Base-by-base conservation (phyloP, 1,139 yeast species). In the Blastobotrys capitulatus region DNA sequence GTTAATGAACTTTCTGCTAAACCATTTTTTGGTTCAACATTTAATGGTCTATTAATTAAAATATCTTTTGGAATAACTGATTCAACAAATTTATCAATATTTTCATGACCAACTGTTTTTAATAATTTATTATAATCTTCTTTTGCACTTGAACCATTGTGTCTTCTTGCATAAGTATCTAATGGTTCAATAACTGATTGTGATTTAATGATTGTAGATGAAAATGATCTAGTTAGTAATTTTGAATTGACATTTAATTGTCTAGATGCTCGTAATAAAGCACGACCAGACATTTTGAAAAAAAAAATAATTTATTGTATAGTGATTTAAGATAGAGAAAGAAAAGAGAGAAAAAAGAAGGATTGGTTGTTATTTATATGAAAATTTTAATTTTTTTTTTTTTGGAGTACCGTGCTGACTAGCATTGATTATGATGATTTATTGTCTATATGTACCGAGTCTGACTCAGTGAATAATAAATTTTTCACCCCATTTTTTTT, bases 131-230 rank as follows among this genome's bases (percentile, higher is more conserved):
- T 63, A 26, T 85, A 85, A 54, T 86, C 80, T 0, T 61, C 64
- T 0, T 86, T 80, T 18, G 79, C 75, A n/a, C 57, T 52, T 19
- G 97, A 94, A 15, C 98, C 98, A 54, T 89, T 74, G 70, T 92
- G 98, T 62, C 97, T 86, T 65, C 94, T 79, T 46, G 87, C 79
- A 67, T 90, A 92, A 2, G 94, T 83, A 65, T 92, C 98, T 52
- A 87, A 71, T 12, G 77, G 75, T 16, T 50, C 54, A 52, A 57
- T 38, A 54, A 52, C 50, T 61, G 51, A 58, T 16, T 31, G 7
- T 7, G 62, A 15, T 61, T 86, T 6, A 86, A 73, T 59, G 84
- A 61, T 0, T 86, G 49, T 34, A 20, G 46, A 12, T 20, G 47
- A 22, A 34, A 46, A 42, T 6, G 38, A 37, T 31, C 52, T 41